A percentile compares a stretch with the other conserved stretches of the same genome.
Conservation (phyloP, 139 green algal genomes). For the Microglena sp. region DNA sequence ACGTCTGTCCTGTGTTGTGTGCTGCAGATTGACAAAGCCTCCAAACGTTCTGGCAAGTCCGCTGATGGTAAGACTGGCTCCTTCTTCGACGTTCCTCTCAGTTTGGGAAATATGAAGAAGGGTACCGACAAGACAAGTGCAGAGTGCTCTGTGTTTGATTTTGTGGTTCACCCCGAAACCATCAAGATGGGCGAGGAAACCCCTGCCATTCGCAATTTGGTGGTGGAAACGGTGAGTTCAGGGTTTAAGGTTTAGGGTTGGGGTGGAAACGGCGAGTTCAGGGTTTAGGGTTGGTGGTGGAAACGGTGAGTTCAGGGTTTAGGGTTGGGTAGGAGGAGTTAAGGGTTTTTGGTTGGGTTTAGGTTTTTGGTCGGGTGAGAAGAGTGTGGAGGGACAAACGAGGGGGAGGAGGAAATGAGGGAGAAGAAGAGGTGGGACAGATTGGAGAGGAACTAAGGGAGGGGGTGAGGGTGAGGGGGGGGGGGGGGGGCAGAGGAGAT, state of each 20-base stretch:
- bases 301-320: slow-evolving; percentile 22
- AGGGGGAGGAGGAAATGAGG: background rate
- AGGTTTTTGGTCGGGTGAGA: too few species aligned
- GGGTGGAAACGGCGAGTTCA: too few species aligned
- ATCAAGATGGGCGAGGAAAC: slow-evolving; percentile 16
- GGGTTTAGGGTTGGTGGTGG: too few species aligned
- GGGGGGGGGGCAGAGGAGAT: too few species aligned
- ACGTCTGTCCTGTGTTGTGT: background rate
- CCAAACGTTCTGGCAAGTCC: slow-evolving; percentile 7
- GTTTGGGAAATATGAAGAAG: slow-evolving; percentile 14
- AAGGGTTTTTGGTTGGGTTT: too few species aligned
- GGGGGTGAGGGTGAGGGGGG: background rate
- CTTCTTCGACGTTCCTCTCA: slow-evolving; percentile 22
- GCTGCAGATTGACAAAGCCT: background rate
- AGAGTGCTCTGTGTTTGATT: slow-evolving; percentile 34
- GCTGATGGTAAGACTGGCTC: background rate
- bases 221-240: slow-evolving; percentile 35
- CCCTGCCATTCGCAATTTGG: slow-evolving; percentile 12
- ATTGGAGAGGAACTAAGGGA: background rate
- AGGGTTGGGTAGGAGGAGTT: too few species aligned
- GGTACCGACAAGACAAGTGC: slow-evolving; percentile 35
- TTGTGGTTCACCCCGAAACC: slow-evolving; percentile 48
- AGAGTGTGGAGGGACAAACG: too few species aligned
- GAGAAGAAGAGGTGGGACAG: background rate
- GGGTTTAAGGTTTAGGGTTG: background rate